Base-by-base conservation (phyloP, 2,329 filamentous ascomycete species). In the Aspergillus novoparasiticus region DNA sequence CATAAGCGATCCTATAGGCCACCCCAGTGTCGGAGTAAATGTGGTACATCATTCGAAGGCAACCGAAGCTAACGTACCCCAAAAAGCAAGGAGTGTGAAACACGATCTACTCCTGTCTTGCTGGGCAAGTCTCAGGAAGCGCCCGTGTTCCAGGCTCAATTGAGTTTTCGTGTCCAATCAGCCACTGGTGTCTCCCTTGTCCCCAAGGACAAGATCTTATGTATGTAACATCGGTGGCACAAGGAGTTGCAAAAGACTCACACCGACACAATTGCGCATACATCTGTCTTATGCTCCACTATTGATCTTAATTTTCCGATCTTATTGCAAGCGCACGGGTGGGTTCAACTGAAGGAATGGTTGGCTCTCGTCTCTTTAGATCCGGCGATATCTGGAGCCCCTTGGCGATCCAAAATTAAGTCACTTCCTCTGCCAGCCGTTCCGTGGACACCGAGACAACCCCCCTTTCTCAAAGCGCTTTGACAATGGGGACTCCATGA, bases 31-130 rank as follows among this genome's bases (percentile, higher is more conserved):
- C 48, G 62, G 62, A 61, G 59, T 59, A 55, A 39, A 55, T 39
- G 51, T 41, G 39, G 39, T 41, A 41, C 36, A 41, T 41, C 36
- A 41, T 10, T 41, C n/a, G n/a, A 54, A 23, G 30, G 32, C 32
- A 34, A n/a, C 39, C 19, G 19, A 48, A 36, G 26, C 41, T 48
- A 61, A 64, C 60, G 58, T 65, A 58, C 58, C 58, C 58, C 54
- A 32, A 58, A 50, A 51, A 58, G 70, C 64, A 72, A 71, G 69
- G 69, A 65, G 64, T 58, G 53, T 53, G 60, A 66, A 61, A 67
- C 66, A 69, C 63, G 65, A 65, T 64, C 59, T 64, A 53, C 34
- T 36, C 51, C n/a, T 53, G 50, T 61, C 61, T 57, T 48, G 58
- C 59, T 56, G 51, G 26, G 12, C 50, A 68, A 53, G 50, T 55